Evolutionary conservation across 192 early-diverging fungal genomes (phyloP).

Genomic region (Backusella psychrophila): DNA sequence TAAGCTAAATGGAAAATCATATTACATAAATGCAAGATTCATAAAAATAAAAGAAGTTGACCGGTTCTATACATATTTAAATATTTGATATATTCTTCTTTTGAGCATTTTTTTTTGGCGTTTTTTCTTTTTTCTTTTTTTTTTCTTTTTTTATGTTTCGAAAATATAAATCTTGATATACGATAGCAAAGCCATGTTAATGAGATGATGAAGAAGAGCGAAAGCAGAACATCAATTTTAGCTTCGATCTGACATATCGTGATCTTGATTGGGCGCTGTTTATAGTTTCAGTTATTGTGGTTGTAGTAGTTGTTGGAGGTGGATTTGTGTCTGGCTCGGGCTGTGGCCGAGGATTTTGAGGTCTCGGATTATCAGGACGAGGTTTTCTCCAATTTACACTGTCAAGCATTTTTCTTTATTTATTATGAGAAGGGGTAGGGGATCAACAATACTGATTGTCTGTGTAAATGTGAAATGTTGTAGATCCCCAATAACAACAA

Average conservation of each 20-base stretch:
- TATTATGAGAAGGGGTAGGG: background rate
- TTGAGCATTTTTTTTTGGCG: background rate
- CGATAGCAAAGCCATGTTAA: background rate
- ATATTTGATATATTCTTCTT: background rate
- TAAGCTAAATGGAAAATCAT: background rate
- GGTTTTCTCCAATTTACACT: conserved; percentile 7
- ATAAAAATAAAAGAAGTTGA: background rate
- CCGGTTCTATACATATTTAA: conserved; percentile 1
- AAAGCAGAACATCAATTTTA: background rate
- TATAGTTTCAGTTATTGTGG: background rate
- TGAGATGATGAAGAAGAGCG: background rate
- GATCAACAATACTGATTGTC: background rate
- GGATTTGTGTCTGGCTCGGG: background rate
- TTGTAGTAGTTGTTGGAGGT: background rate
- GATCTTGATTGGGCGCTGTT: background rate
- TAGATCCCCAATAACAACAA: conserved; percentile 1
- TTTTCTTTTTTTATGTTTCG: background rate
- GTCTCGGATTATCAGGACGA: background rate
- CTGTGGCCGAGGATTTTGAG: background rate
- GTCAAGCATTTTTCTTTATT: background rate
- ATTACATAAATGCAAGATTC: background rate
- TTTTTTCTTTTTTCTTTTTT: background rate
- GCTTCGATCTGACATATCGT: background rate
- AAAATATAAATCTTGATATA: background rate
- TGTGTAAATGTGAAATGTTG: background rate